Base-by-base conservation (phyloP, 2,329 filamentous ascomycete genomes). In the Neopestalotiopsis sp. region DNA sequence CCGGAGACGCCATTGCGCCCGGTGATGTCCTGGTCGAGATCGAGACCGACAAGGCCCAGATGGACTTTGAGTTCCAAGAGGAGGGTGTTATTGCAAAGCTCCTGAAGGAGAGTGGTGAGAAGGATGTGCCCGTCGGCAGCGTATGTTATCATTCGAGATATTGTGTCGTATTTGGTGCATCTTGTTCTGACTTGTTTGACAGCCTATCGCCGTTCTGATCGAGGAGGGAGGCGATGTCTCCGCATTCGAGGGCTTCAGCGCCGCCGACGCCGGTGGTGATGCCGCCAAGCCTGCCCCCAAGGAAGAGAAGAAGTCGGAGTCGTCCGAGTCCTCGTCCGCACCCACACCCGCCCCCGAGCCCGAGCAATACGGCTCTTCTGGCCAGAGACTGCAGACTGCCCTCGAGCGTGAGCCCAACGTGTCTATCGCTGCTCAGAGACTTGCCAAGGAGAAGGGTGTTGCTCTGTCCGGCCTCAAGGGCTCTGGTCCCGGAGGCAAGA, bases 1-100 rank as follows among this genome's bases (percentile, higher is more conserved):
- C 91, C 74, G 96, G 96, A 79, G 96, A 99, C 82, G 79, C 86
- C 72, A 91, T 99, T 81, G 86, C 89, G 69, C 95, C 97, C 66
- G 96, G 96, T 81, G 96, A 99, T 81, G 96, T 99, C 61, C 86
- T 99, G 75, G 95, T 97, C 75, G 95, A 97, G 88, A 97, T 98
- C 78, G 96, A 99, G 89, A 99, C 96, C 77, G 96, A 99, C 85
- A 99, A 99, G 89, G 96, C 96, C 73, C 96, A 98, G 87, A 99
- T 99, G 96, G 96, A 99, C 87, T 98, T 99, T 81, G 96, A 99
- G 84, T 98, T 97, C 85, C 96, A 99, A 84, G 96, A 99, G 79
- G 96, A 98, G 81, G 96, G 95, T 86, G 89, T 97, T 70, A 88
- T 99, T 75, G 95, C 96, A 78, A 97, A 97, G 89, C 89, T 98